Conservation (phyloP, 2,329 filamentous ascomycete genomes). For the Fusarium brachygibbosum region DNA sequence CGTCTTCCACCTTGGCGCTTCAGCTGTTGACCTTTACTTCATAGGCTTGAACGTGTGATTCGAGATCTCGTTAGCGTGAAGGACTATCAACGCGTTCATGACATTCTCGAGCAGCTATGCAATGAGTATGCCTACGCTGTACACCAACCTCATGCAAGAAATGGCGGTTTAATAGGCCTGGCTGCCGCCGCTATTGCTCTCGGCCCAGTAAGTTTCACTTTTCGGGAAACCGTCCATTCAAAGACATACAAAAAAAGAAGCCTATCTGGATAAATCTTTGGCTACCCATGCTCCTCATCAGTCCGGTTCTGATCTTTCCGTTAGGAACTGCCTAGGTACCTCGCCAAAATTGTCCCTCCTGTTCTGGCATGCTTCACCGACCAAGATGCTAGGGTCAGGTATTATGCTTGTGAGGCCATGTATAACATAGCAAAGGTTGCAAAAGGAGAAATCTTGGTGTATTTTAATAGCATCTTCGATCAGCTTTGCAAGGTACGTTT, state of each 20-base stretch:
- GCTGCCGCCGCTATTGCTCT: constrained; percentile 96
- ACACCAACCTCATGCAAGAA: constrained; percentile 94
- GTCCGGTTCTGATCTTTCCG: constrained; percentile 14
- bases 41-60: constrained; percentile 89
- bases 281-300: background rate
- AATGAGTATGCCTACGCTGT: constrained; percentile 98
- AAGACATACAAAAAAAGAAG: background rate
- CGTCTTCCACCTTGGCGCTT: background rate
- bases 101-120: constrained; percentile 94
- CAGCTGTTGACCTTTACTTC: constrained; percentile 20
- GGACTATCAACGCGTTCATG: constrained; percentile 84
- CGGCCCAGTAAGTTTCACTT: constrained; percentile 77
- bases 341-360: constrained; percentile 94
- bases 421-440: constrained; percentile 99
- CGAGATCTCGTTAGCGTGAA: constrained; percentile 82
- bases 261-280: background rate
- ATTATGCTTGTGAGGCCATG: constrained; percentile 99
- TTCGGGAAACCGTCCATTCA: background rate
- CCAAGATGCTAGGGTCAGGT: constrained; percentile 95
- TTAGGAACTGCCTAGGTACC: constrained; percentile 90
- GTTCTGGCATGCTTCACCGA: constrained; percentile 98
- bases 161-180: constrained; percentile 94
- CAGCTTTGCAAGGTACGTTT: constrained; percentile 86
- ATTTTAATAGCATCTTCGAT: constrained; percentile 99
- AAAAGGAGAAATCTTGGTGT: constrained; percentile 95